Percentiles rank a stretch among this genome's conserved stretches.
These are phyloP conservation scores for Aspergillus sparsus DNA, from an alignment of 495 filamentous ascomycete species.

Conservation along the genomic window DNA sequence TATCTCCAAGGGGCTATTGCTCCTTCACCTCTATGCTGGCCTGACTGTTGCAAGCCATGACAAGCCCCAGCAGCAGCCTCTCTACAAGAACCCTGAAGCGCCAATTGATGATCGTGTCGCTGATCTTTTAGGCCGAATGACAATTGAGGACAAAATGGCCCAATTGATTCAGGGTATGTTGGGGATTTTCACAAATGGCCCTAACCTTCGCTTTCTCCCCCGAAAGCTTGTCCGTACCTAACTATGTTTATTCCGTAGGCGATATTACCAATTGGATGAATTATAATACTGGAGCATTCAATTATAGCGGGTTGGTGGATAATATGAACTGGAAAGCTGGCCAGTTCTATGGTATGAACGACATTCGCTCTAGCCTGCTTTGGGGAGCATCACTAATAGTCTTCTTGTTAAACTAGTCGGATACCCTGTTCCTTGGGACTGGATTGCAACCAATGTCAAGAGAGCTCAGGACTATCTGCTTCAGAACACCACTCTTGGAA, in stretches of 20 bases:
- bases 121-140: constrained; percentile 69
- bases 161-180: constrained; percentile 62
- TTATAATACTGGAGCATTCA: constrained; percentile 56
- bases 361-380: neutral
- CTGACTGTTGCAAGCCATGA: constrained; percentile 23
- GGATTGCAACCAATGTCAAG: constrained; percentile 60
- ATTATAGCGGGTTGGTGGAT: constrained; percentile 61
- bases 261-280: constrained; percentile 74
- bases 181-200: neutral
- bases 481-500: constrained; percentile 64
- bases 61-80: constrained; percentile 15
- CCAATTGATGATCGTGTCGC: constrained; percentile 61
- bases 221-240: neutral
- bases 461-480: constrained; percentile 64
- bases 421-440: constrained; percentile 61
- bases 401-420: constrained; percentile 48
- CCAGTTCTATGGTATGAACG: constrained; percentile 56
- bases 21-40: constrained; percentile 33
- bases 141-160: constrained; percentile 65
- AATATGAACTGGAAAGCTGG: constrained; percentile 65
- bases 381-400: constrained; percentile 3
- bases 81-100: constrained; percentile 64
- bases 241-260: constrained; percentile 29
- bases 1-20: constrained; percentile 33
- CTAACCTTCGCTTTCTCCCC: neutral